These are phyloP conservation scores for Fusarium verticillioides DNA, from an alignment of 2,329 filamentous ascomycete species.

Conservation along the genomic window DNA sequence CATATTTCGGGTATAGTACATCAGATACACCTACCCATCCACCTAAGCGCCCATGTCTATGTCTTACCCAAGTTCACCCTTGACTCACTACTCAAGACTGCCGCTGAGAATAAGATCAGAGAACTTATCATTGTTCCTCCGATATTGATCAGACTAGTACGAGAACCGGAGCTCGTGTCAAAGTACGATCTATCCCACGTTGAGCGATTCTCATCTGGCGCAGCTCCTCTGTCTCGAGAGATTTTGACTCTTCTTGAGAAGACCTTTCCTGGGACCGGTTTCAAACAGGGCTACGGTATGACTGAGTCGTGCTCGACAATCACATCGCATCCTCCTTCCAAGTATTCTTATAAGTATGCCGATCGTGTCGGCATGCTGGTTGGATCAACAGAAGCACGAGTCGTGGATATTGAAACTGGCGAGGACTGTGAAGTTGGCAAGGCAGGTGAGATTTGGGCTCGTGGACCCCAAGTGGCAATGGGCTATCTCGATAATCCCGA, in stretches of 20 bases:
- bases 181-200: slow-evolving; percentile 27
- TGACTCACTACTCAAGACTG: neutral
- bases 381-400: slow-evolving; percentile 72
- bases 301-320: slow-evolving; percentile 82
- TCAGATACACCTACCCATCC: neutral
- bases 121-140: slow-evolving; percentile 1
- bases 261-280: slow-evolving; percentile 19
- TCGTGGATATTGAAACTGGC: slow-evolving; percentile 73
- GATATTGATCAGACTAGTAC: neutral
- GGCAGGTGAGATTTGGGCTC: slow-evolving; percentile 52
- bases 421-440: slow-evolving; percentile 69
- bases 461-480: slow-evolving; percentile 1
- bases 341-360: slow-evolving; percentile 58
- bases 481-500: neutral
- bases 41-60: neutral
- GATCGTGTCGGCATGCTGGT: slow-evolving; percentile 23
- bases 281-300: slow-evolving; percentile 77
- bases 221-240: slow-evolving; percentile 27
- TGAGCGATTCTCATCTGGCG: slow-evolving; percentile 21
- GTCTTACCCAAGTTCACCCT: slow-evolving; percentile 1
- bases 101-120: neutral
- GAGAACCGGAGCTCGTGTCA: neutral
- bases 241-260: slow-evolving; percentile 17
- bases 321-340: slow-evolving; percentile 78
- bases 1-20: slow-evolving; percentile 36